Evolutionary conservation across 805 yeast genomes (phyloP), one percentile per base, ranked within the genome.

Genomic region (Isabelozyma pseudorhagii): DNA sequence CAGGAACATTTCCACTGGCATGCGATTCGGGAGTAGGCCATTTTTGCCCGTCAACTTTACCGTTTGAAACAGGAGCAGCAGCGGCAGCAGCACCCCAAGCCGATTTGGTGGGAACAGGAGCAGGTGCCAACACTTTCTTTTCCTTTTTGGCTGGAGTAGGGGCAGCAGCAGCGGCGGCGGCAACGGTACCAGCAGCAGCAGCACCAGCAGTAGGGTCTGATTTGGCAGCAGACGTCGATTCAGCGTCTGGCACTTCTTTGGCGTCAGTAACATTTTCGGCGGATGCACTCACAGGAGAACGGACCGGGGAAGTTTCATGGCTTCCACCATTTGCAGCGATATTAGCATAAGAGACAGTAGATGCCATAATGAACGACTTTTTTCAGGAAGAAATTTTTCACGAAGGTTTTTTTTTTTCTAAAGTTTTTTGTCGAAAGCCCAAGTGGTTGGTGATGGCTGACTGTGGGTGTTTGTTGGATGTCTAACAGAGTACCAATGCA

Each of bases 1-100:
- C 14, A 52, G 39, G 28, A 49, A 53, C 44, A 48, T 50, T 38
- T 48, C 57, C 54, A 38, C 59, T 40, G 46, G 49, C 44, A 48
- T 62, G 54, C 67, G 66, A 49, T 21, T 70, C 71, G 4, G 78
- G 76, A 10, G 77, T 69, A 14, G 79, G 78, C 75, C 77, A 73
- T 54, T 71, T 73, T 48, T 60, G 63, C 47, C 71, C 78, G 55
- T 73, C 78, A 28, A 72, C 75, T 18, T 56, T 48, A 13, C 25
- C 25, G 25, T 21, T 21, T 21, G 62, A 45, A 10, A 45, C 17
- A 10, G 58, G 44, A n/a, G 53, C 45, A 28, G 54, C 47, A n/a
- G 53, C 36, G 6, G 65, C 47, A 11, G 66, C 46, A 11, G 63
- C 46, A 14, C 75, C 76, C 79, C 79, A 74, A 8, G 68, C 79